These are phyloP conservation scores for Backusella macrospora DNA, from an alignment of 192 early-diverging fungal species.

Conservation along the genomic window DNA sequence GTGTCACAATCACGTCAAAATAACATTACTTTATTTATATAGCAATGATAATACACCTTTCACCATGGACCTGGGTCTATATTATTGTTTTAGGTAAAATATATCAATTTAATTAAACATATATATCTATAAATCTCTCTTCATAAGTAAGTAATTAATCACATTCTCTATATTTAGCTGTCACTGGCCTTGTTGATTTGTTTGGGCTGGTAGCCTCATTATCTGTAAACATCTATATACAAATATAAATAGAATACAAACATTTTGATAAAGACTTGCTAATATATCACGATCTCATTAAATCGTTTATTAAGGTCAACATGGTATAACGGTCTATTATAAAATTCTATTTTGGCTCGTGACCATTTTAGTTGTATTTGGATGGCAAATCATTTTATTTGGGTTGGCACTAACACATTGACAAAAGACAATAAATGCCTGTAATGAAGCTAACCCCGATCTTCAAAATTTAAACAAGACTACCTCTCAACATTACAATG, in stretches of 20 bases:
- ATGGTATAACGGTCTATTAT: conserved; percentile 28
- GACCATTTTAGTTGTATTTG: conserved; percentile 17
- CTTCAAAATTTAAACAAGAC: background rate
- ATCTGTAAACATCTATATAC: conserved; percentile 3
- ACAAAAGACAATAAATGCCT: background rate
- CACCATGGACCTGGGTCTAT: conserved; percentile 33
- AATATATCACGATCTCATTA: background rate
- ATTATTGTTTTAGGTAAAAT: conserved; percentile 32
- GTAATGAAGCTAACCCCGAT: conserved; percentile 11
- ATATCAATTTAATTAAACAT: too few species aligned
- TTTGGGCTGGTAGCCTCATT: conserved; percentile 15
- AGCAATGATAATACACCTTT: conserved; percentile 41
- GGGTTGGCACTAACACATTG: conserved; percentile 30
- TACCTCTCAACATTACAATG: background rate
- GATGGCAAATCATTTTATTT: conserved; percentile 34
- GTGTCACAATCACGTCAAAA: conserved; percentile 10
- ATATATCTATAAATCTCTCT: background rate
- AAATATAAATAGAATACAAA: background rate
- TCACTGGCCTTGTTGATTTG: conserved; percentile 10
- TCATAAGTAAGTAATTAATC: background rate
- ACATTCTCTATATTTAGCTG: conserved; percentile 7
- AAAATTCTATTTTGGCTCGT: conserved; percentile 34
- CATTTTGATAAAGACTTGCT: background rate
- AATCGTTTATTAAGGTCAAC: conserved; percentile 25
- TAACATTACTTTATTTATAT: background rate